phyloP scores from a whole-genome alignment of 2,329 filamentous ascomycete species.

The Epichloe typhina region DNA sequence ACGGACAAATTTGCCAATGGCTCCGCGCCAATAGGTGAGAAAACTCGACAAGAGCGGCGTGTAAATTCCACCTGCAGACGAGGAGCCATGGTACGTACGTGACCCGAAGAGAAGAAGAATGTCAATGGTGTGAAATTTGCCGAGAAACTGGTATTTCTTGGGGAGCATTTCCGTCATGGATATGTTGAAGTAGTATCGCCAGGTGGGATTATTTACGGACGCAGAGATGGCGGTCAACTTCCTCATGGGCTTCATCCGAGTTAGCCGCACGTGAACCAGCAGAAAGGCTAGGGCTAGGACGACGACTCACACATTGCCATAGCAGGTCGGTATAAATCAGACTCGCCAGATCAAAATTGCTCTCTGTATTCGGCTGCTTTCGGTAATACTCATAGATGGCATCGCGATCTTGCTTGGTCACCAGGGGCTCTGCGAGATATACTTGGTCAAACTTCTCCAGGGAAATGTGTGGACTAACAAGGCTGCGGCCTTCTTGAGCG shows the following conservation, averaged over 20 bases:
- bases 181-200: conserved; percentile 16
- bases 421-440: conserved; percentile 8
- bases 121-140: conserved; percentile 16
- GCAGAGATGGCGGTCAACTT: conserved; percentile 12
- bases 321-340: conserved; percentile 16
- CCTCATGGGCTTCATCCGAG: conserved; percentile 11
- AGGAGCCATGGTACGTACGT: conserved; percentile 7
- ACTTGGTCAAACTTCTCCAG: conserved; percentile 10
- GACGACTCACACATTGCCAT: conserved; percentile 14
- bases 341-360: conserved; percentile 14
- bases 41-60: conserved; percentile 12
- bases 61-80: background rate
- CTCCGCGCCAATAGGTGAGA: conserved; percentile 12
- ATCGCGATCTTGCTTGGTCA: conserved; percentile 4
- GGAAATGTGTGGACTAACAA: conserved; percentile 13
- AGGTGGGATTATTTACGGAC: conserved; percentile 9
- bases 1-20: conserved; percentile 13
- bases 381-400: conserved; percentile 10
- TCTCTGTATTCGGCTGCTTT: conserved; percentile 3
- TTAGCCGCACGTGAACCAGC: background rate
- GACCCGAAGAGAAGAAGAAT: conserved; percentile 12
- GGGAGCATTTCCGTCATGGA: conserved; percentile 12
- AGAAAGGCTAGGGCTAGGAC: background rate
- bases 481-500: conserved; percentile 12
- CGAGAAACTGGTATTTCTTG: conserved; percentile 11